Evolutionary conservation across 352 stramenopile species (phyloP), one percentile per base, ranked within the genome.

Genomic region (Globisporangium splendens): DNA sequence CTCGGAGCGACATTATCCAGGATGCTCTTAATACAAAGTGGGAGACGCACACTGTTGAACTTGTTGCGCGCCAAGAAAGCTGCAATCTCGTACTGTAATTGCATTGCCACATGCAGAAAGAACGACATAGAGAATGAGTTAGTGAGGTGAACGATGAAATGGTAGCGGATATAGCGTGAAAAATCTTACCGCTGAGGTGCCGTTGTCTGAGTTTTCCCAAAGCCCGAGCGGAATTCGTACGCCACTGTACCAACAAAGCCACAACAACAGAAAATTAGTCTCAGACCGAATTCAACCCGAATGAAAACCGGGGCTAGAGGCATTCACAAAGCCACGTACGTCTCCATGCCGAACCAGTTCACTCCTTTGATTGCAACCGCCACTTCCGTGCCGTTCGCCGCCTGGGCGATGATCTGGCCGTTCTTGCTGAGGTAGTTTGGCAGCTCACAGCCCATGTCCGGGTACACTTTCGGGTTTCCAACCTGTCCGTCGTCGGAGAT

Each of bases 261-360:
- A 59, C 0, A 1, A 46, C 28, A 31, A 38, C n/a, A 35, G 43
- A 12, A 15, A 15, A 6, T 31, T 31, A 31, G 24, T 31, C 24
- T 6, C 5, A 2, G 24, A 5, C 24, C 24, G 24, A 31, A 43
- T 44, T 52, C 4, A 4, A 18, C 39, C 38, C 39, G 13, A 55
- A 8, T 43, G 10, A 46, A 18, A 22, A 24, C 28, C 7, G 11
- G 24, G 20, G 21, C 33, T 22, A 20, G 10, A 31, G 2, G 24
- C 24, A 31, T 31, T 31, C 46, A 10, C 2, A 13, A 50, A 7
- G 80, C 78, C 22, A 89, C 65, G 21, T 65, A 44, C 17, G 83
- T 89, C 54, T 92, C 83, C 79, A 92, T 90, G 46, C 82, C 79
- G 18, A 90, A 88, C 82, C 82, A 91, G 60, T 89, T 91, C 15